phyloP scores from a whole-genome alignment of 768 basidiomycete genomes.

The Gymnopilus junonius region DNA sequence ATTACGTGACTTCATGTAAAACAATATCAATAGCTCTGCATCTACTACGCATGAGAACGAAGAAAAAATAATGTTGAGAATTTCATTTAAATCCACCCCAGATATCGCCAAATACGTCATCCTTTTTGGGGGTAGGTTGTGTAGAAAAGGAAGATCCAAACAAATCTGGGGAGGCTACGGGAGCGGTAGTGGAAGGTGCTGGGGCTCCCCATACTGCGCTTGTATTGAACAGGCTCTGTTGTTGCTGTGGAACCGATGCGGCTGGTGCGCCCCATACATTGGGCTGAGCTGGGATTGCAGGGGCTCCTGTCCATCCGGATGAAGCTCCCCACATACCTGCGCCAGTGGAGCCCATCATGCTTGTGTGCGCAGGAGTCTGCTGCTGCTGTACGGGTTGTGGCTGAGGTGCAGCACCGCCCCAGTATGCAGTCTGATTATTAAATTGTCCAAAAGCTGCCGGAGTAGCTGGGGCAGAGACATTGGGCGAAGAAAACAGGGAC shows the following conservation, averaged over 20 bases:
- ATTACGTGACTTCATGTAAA: background rate
- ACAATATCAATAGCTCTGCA: background rate
- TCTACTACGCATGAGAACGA: slow-evolving; percentile 3
- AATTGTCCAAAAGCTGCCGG: slow-evolving; percentile 42
- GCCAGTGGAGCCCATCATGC: slow-evolving; percentile 60
- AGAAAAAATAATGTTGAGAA: slow-evolving; percentile 2
- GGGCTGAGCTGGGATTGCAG: slow-evolving; percentile 37
- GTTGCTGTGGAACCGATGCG: slow-evolving; percentile 23
- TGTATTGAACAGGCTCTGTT: slow-evolving; percentile 47
- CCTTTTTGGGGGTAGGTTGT: slow-evolving; percentile 54
- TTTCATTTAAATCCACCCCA: slow-evolving; percentile 85
- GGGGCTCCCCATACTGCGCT: slow-evolving; percentile 62
- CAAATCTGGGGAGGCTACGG: slow-evolving; percentile 34
- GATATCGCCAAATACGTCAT: slow-evolving; percentile 81
- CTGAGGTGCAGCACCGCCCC: slow-evolving; percentile 31
- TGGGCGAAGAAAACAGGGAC: slow-evolving; percentile 69
- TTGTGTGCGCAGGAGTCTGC: slow-evolving; percentile 26
- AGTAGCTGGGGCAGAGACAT: slow-evolving; percentile 38
- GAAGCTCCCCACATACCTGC: slow-evolving; percentile 67
- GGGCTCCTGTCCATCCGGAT: slow-evolving; percentile 61
- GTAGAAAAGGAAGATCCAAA: slow-evolving; percentile 36
- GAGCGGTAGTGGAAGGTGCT: slow-evolving; percentile 15
- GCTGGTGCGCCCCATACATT: slow-evolving; percentile 43
- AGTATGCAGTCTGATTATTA: slow-evolving; percentile 28
- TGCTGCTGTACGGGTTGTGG: slow-evolving; percentile 25